Evolutionary conservation across 441 rosid species (phyloP).

Genomic region (Kokia cookei): DNA sequence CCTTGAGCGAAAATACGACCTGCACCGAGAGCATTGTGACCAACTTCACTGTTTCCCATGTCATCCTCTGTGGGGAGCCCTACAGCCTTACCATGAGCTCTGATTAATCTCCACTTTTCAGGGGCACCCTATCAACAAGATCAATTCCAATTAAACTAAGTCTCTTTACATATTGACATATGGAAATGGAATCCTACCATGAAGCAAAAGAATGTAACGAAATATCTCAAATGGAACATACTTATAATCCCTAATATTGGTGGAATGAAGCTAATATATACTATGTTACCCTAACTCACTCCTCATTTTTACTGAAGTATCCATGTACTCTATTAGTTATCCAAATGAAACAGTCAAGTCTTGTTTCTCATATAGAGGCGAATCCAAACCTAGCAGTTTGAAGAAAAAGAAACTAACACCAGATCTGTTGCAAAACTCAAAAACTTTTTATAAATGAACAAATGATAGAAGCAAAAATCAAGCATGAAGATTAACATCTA

Average conservation of each 20-base stretch:
- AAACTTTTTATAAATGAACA: background rate
- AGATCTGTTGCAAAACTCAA: background rate
- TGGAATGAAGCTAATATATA: background rate
- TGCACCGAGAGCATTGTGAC: conserved; percentile 98
- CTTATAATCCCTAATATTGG: background rate
- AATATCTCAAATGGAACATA: background rate
- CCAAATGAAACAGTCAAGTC: background rate
- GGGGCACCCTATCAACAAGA: conserved; percentile 48
- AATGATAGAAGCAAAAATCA: background rate
- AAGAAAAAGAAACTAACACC: background rate
- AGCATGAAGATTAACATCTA: background rate
- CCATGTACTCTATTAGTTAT: background rate
- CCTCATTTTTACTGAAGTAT: background rate
- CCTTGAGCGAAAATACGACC: conserved; percentile 91
- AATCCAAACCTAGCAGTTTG: background rate
- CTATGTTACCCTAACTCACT: background rate
- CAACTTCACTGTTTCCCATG: conserved; percentile 99
- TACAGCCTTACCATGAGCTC: conserved; percentile 86
- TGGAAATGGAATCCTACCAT: background rate
- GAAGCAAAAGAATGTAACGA: background rate
- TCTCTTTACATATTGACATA: background rate
- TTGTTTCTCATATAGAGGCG: background rate
- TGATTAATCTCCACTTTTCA: conserved; percentile 76
- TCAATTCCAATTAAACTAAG: background rate
- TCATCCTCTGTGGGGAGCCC: conserved; percentile 98